Conservation (phyloP, 768 basidiomycete species). For the Leccinellum albellum region DNA sequence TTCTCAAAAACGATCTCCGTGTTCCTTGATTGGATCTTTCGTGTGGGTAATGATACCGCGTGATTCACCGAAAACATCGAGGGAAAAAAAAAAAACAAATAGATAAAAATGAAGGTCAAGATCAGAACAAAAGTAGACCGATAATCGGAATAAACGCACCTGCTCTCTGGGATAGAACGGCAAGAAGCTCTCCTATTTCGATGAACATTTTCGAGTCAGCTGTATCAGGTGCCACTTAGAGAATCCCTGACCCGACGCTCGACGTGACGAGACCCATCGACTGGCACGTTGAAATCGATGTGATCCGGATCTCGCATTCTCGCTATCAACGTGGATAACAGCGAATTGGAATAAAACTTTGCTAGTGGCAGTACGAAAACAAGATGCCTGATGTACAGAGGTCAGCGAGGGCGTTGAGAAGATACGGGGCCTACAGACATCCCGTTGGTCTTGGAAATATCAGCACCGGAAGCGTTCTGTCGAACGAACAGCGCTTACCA, state of each 20-base stretch:
- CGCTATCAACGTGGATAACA: conserved; percentile 33
- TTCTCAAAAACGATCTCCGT: conserved; percentile 22
- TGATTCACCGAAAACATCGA: background rate
- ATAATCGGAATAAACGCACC: conserved; percentile 2
- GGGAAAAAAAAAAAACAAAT: no score
- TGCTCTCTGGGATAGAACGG: conserved; percentile 10
- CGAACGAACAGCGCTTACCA: conserved; percentile 9
- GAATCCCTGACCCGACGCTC: conserved; percentile 16
- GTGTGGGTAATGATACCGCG: background rate
- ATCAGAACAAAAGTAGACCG: background rate
- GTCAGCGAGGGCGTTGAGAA: background rate
- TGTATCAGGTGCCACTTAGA: background rate
- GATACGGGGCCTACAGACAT: conserved; percentile 5
- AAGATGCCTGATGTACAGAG: conserved; percentile 19
- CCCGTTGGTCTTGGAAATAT: conserved; percentile 20
- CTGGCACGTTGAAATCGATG: conserved; percentile 19
- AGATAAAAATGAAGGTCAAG: background rate
- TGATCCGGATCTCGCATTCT: conserved; percentile 19
- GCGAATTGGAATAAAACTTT: conserved; percentile 35
- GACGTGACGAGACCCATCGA: conserved; percentile 18
- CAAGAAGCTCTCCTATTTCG: conserved; percentile 9
- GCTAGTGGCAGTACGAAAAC: conserved; percentile 31
- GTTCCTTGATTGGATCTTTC: conserved; percentile 12
- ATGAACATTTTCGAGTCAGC: conserved; percentile 5
- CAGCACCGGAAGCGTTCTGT: background rate